A percentile compares a stretch with the other conserved stretches of the same genome.
Conservation (phyloP, 1,284 basidiomycete species). For the Puccinia sorghi region DNA sequence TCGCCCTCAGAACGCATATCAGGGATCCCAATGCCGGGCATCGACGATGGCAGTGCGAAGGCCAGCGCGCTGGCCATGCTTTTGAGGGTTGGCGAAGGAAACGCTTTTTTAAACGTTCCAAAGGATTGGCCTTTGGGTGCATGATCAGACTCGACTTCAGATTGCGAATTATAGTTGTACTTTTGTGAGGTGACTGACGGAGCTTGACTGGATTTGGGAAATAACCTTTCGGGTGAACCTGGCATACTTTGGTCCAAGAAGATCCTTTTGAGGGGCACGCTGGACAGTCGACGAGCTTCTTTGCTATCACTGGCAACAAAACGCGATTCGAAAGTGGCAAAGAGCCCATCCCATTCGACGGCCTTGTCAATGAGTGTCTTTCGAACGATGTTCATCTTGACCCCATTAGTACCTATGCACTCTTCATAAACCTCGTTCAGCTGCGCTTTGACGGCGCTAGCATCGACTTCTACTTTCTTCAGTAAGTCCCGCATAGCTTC, state of each 20-base stretch:
- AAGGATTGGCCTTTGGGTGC: slow-evolving; percentile 28
- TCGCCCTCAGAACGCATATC: slow-evolving; percentile 12
- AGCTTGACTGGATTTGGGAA: slow-evolving; percentile 31
- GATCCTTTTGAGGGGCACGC: slow-evolving; percentile 61
- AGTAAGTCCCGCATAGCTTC: slow-evolving; percentile 73
- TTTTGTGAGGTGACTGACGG: slow-evolving; percentile 35
- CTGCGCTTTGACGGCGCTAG: slow-evolving; percentile 32
- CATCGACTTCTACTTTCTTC: slow-evolving; percentile 61
- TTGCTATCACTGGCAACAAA: slow-evolving; percentile 60
- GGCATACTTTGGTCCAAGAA: slow-evolving; percentile 61
- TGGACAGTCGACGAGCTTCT: slow-evolving; percentile 58
- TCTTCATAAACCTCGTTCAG: slow-evolving; percentile 68
- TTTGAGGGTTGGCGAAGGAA: slow-evolving; percentile 47
- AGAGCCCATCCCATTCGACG: slow-evolving; percentile 91
- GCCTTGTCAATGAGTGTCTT: slow-evolving; percentile 88
- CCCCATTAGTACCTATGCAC: slow-evolving; percentile 76
- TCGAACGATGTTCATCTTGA: slow-evolving; percentile 83
- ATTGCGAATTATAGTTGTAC: slow-evolving; percentile 49
- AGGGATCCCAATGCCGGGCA: slow-evolving; percentile 39
- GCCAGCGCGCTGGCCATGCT: slow-evolving; percentile 48
- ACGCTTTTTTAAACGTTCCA: slow-evolving; percentile 45
- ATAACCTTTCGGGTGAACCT: slow-evolving; percentile 54
- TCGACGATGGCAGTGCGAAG: slow-evolving; percentile 46
- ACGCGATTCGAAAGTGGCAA: slow-evolving; percentile 60
- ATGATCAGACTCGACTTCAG: slow-evolving; percentile 49